Evolutionary conservation across 2,329 filamentous ascomycete genomes (phyloP), one percentile per base, ranked within the genome.

Genomic region (Hymenoscyphus albidus): DNA sequence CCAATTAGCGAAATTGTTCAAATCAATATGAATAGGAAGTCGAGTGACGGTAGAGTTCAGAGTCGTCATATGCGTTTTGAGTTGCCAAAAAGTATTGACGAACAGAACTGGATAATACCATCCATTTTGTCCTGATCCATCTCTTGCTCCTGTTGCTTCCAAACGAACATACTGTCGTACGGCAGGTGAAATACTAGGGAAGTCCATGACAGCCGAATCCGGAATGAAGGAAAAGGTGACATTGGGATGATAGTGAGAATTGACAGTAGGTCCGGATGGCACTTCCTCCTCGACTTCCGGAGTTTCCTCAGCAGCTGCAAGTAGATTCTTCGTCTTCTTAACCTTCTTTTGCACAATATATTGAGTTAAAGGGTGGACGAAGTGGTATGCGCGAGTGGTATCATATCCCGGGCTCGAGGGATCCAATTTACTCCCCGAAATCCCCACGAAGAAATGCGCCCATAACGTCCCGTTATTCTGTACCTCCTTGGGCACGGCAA

Each of bases 61-160:
- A 70, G 93, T 84, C 27, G 85, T 92, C 94, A 98, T 98, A 72
- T 98, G 92, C 68, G 84, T 88, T 75, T 86, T 91, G 69, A 99
- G 83, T 78, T 98, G 94, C 95, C 95, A 99, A 79, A 99, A 99
- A 3, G 90, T 96, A 79, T 99, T 99, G 75, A 95, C 82, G 76
- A 92, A 99, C 48, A 98, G 79, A 56, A 97, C 86, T 4, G 95
- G 95, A 74, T 90, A 89, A 71, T 98, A 99, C 93, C 93, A 99
- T 67, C 89, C 89, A 78, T 98, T 92, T 78, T 93, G 85, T 44
- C 95, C 95, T 14, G 87, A 87, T 1, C 83, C 87, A 76, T 99
- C 95, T 66, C 95, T 87, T 56, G 92, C 91, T 58, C 90, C 91
- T 1, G 87, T 93, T 1, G 85, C 77, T 76, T 98, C 95, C 39